Percentiles rank a stretch among this genome's conserved stretches.
These are phyloP conservation scores for Rhypophila decipiens DNA, from an alignment of 495 filamentous ascomycete species.

Conservation along the genomic window DNA sequence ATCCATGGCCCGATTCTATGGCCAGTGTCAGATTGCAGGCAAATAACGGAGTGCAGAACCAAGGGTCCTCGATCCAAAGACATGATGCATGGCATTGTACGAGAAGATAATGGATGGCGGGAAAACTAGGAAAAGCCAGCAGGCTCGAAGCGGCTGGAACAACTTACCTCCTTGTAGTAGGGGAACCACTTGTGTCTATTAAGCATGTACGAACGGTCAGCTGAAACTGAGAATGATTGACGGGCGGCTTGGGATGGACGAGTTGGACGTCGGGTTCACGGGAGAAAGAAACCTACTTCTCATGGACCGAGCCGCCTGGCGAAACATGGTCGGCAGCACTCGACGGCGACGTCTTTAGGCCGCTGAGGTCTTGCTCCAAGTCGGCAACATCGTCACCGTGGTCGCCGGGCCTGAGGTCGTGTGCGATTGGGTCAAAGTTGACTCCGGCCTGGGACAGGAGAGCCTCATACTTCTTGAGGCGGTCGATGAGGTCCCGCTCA, in stretches of 20 bases:
- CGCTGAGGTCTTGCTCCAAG: conserved; percentile 40
- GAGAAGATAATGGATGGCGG: background rate
- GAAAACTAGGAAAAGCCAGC: background rate
- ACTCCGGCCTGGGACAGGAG: conserved; percentile 47
- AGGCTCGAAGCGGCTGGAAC: background rate
- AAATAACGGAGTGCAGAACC: background rate
- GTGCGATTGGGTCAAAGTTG: conserved; percentile 36
- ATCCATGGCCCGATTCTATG: conserved; percentile 34
- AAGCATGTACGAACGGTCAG: background rate
- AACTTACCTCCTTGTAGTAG: conserved; percentile 36
- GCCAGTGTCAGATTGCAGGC: conserved; percentile 6
- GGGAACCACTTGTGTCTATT: conserved; percentile 35
- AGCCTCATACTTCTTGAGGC: conserved; percentile 49
- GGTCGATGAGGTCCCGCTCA: conserved; percentile 45
- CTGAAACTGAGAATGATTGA: too few species aligned
- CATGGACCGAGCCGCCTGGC: conserved; percentile 18
- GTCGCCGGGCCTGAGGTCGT: conserved; percentile 36
- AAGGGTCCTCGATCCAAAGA: background rate
- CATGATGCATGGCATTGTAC: background rate
- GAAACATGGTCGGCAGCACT: conserved; percentile 25
- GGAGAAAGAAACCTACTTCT: conserved; percentile 21
- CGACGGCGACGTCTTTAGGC: conserved; percentile 31
- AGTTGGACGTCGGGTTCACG: too few species aligned
- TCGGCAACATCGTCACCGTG: conserved; percentile 43
- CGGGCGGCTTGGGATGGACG: too few species aligned